Evolutionary conservation across 2,329 filamentous ascomycete genomes (phyloP).

Genomic region (Hymenoscyphus fructigenus): DNA sequence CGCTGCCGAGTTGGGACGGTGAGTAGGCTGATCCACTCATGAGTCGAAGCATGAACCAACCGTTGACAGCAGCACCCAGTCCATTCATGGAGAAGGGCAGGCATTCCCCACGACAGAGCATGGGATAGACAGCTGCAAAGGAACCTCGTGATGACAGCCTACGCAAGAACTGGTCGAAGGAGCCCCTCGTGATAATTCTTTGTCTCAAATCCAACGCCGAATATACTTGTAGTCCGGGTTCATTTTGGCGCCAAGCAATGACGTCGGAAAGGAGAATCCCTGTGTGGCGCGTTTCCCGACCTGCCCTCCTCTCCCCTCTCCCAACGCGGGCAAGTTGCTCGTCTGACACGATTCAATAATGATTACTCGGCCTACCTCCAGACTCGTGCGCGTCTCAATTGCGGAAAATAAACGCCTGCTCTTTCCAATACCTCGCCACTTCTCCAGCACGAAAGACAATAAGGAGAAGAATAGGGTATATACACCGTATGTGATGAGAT

Average conservation of each 20-base stretch:
- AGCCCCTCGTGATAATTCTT: not conserved
- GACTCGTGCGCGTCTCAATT: slow-evolving; percentile 18
- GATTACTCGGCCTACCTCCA: slow-evolving; percentile 24
- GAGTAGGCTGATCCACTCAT: too few relatives aligned
- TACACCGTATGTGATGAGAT: slow-evolving; percentile 34
- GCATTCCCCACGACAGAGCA: not conserved
- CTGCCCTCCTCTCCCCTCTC: too few relatives aligned
- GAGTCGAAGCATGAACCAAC: too few relatives aligned
- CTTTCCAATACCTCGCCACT: slow-evolving; percentile 13
- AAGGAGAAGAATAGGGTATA: slow-evolving; percentile 43
- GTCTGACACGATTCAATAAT: slow-evolving; percentile 16
- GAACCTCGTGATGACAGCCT: not conserved
- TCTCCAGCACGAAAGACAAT: slow-evolving; percentile 26
- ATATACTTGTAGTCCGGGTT: too few relatives aligned
- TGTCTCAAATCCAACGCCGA: not conserved
- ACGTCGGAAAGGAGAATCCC: not conserved
- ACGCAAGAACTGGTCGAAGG: not conserved
- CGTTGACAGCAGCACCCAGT: not conserved
- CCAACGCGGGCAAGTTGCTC: not conserved
- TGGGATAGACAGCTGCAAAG: not conserved
- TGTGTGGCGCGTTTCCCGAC: not conserved
- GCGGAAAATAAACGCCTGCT: not conserved
- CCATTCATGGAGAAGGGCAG: not conserved
- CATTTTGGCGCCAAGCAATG: not conserved
- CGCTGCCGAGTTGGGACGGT: too few relatives aligned